A percentile compares a stretch with the other conserved stretches of the same genome.
Conservation (phyloP, 495 filamentous ascomycete genomes). For the Parathielavia appendiculata region DNA sequence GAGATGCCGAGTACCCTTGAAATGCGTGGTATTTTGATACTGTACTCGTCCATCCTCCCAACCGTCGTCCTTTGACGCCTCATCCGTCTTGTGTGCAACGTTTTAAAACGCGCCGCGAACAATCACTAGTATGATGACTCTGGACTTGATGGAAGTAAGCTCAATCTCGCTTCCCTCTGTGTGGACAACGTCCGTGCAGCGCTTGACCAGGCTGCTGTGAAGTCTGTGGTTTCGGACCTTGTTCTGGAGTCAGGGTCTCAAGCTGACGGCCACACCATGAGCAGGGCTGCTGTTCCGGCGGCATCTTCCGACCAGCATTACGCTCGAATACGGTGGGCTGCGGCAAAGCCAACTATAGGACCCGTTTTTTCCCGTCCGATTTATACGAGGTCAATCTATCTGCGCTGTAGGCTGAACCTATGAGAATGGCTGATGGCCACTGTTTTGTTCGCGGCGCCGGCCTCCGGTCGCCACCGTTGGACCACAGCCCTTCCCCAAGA, state of each 20-base stretch:
- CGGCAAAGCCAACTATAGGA: not conserved
- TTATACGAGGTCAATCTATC: constrained; percentile 1
- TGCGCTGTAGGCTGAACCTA: not conserved
- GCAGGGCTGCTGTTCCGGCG: not conserved
- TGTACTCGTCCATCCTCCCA: not conserved
- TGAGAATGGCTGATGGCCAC: not conserved
- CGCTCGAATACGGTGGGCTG: not conserved
- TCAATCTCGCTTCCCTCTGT: not conserved
- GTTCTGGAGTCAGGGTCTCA: not conserved
- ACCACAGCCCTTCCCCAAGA: not conserved
- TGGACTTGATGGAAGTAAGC: not conserved
- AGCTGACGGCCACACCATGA: not conserved
- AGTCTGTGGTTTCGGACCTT: not conserved
- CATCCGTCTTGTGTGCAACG: not conserved
- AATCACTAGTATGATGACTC: not conserved
- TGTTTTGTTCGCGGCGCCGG: not conserved
- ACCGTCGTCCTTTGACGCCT: not conserved
- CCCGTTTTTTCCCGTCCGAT: not conserved
- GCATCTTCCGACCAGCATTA: constrained; percentile 4
- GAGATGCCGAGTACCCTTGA: not conserved
- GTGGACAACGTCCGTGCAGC: not conserved
- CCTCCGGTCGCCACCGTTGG: not conserved
- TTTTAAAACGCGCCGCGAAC: no score
- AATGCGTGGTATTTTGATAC: not conserved
- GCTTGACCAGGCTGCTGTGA: not conserved